Evolutionary conservation across 1,139 yeast genomes (phyloP), one percentile per base, ranked within the genome.

Genomic region (Sugiyamaella xylanicola): DNA sequence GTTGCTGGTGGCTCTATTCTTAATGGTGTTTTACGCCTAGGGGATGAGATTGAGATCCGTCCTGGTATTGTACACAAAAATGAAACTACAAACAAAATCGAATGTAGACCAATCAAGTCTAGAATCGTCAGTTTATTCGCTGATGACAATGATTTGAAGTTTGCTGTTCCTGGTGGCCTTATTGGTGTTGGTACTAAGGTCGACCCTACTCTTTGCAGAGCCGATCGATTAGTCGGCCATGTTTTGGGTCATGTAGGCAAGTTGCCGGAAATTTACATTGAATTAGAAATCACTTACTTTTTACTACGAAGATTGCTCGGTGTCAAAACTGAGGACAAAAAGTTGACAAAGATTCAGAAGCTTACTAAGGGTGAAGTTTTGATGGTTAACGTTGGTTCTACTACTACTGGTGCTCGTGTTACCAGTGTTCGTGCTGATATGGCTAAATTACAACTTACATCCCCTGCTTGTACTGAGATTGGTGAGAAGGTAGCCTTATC

Each of bases 141-240:
- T 57, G 99, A 95, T 76, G 92, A 93, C 75, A 95, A 95, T 69
- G 97, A 92, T 73, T 84, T 95, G 75, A 93, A 93, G 73, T 95
- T 93, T 70, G 99, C 99, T 54, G 99, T 95, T 68, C 99, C 99
- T 50, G 99, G 99, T 84, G 99, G 99, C 64, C 83, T 95, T 72
- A 95, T 95, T 68, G 99, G 99, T 83, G 98, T 95, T 57, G 99
- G 99, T 78, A 93, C 99, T 56, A 89, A 90, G 76, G 96, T 95
- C 64, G 99, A 95, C 74, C 99, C 99, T 61, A 93, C 99, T 7
- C 80, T 95, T 68, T 95, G 99, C 81, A 87, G 99, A 78, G 99
- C 99, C 59, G 99, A 95, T 78, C 88, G 99, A 79, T 82, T 95
- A 70, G 98, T 95, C 59, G 99, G 99, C 68, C 99, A 95, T 78